Percentiles rank a stretch among this genome's conserved stretches.
Evolutionary conservation across 192 early-diverging fungal species (phyloP).

Genomic region (Chytriomyces sp.): DNA sequence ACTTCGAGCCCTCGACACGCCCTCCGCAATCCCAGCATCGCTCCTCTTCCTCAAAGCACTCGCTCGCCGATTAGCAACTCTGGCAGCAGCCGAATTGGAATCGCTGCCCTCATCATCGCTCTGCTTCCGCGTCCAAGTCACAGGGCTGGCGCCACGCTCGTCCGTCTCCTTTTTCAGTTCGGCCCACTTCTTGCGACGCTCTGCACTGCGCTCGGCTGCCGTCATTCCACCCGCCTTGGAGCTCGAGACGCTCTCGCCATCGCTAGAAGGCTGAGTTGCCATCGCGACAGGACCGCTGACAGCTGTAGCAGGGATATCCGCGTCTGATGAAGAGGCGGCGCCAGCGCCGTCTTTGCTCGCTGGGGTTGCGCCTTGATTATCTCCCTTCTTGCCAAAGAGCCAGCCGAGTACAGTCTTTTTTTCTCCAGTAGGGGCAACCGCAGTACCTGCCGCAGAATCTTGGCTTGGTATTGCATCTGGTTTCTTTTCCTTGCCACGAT

Average conservation of each 20-base stretch:
- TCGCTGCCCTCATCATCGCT: conserved; percentile 7
- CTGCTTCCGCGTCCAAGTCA: neutral
- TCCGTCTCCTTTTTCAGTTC: conserved; percentile 12
- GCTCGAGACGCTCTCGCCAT: conserved; percentile 7
- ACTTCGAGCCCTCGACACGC: neutral
- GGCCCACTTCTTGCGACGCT: conserved; percentile 22
- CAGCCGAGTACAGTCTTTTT: conserved; percentile 28
- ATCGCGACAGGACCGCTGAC: neutral
- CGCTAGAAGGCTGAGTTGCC: conserved; percentile 4
- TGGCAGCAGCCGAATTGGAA: neutral
- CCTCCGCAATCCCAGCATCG: conserved; percentile 2
- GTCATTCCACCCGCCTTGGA: neutral
- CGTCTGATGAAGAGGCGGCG: neutral
- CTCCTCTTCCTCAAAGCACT: conserved; percentile 5
- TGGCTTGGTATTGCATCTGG: neutral
- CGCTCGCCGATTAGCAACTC: neutral
- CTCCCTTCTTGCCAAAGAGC: conserved; percentile 11
- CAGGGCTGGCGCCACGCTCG: neutral
- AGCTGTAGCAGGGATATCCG: neutral
- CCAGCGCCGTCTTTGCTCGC: neutral
- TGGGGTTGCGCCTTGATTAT: neutral
- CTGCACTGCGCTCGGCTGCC: conserved; percentile 16
- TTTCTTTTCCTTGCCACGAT: no score
- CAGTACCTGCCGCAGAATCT: neutral
- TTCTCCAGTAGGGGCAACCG: neutral